Base-by-base conservation (phyloP, 2,329 filamentous ascomycete species). In the Blastomyces parvus region DNA sequence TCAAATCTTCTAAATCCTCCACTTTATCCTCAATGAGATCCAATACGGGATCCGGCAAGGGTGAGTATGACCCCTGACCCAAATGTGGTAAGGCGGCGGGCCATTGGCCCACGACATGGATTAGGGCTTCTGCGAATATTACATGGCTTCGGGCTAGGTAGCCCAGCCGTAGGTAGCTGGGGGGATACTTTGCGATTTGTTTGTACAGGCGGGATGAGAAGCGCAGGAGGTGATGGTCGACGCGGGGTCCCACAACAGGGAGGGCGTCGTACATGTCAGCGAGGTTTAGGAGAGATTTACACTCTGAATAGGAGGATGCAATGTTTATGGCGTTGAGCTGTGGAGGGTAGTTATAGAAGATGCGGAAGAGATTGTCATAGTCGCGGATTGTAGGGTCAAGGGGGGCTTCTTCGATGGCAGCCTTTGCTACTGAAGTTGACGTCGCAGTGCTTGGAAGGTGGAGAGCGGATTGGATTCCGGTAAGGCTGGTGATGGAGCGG, bases 241-340 rank as follows among this genome's bases (percentile, higher is more conserved):
- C 89, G 46, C 93, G 85, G 1, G 90, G 90, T 0, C 92, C 92
- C 9, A 95, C 91, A 19, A 97, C 91, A 38, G 87, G 82, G 14
- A 97, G 83, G 17, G 92, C 91, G 73, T 96, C 92, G 78, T 97
- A 97, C 80, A 94, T 90, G 76, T 97, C 92, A n/a, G 91, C 93
- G 22, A 97, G 82, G 14, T 86, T 85, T 50, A 97, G 83, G 2
- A 97, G 84, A 14, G 90, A 88, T 77, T 97, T 96, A 83, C 91
- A 96, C 76, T 97, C 91, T 53, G 94, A 87, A 72, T 97, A 97
- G 30, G 92, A 91, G 65, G 91, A 88, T 62, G 91, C 91, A 67
- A 97, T 96, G 74, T 94, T 96, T 74, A 94, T 83, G 33, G 85
- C 84, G 76, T 96, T 92, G 40, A 97, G 83, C 0, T 86, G 73